Conservation (phyloP, 441 rosid species). For the Theobroma grandiflorum region DNA sequence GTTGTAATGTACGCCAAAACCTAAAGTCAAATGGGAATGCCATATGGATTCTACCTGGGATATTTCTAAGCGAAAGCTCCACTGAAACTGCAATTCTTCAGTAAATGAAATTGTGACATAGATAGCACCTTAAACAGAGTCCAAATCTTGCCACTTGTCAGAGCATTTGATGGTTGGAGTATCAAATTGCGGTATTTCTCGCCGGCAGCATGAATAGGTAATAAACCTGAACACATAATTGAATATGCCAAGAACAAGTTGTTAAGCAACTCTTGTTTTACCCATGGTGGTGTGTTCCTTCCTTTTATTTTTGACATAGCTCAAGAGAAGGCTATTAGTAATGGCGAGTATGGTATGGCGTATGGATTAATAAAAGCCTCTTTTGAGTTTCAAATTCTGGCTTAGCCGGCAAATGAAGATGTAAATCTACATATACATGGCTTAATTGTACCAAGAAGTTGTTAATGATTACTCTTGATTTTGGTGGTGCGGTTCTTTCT, state of each 20-base stretch:
- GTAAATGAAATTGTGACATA: slow-evolving; percentile 8
- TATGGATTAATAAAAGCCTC: neutral
- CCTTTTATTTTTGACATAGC: neutral
- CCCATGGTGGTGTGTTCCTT: neutral
- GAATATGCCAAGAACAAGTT: slow-evolving; percentile 7
- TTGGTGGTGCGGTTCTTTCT: neutral
- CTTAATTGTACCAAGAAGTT: neutral
- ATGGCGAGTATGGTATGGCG: neutral
- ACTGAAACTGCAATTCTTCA: neutral
- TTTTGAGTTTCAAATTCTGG: neutral
- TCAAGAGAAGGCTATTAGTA: neutral
- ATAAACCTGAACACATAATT: neutral
- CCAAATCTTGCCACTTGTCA: slow-evolving; percentile 9
- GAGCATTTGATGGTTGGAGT: neutral
- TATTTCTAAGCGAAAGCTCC: neutral
- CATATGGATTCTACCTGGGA: slow-evolving; percentile 7
- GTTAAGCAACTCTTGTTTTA: neutral
- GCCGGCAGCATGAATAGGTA: slow-evolving; percentile 9
- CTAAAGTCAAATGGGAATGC: slow-evolving; percentile 12
- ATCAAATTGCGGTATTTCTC: neutral
- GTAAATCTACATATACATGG: neutral
- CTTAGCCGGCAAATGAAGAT: neutral
- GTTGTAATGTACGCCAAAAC: neutral
- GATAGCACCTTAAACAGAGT: neutral
- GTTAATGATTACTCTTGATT: neutral